phyloP scores from a whole-genome alignment of 2,329 filamentous ascomycete genomes.

The Emergomyces orientalis region DNA sequence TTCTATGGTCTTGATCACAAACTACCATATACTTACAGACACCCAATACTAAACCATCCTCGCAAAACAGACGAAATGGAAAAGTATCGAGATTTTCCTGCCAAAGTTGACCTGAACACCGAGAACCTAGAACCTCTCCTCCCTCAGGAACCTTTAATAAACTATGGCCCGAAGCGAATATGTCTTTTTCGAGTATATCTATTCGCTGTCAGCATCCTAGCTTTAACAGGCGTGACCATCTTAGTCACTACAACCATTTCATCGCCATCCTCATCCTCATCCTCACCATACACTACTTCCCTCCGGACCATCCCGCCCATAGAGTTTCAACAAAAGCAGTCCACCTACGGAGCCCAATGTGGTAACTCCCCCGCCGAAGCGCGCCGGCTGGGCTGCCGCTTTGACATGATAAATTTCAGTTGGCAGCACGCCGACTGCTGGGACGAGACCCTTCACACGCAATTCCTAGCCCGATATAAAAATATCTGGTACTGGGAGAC shows the following conservation, averaged over 20 bases:
- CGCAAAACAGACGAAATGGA: not conserved
- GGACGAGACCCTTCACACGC: not conserved
- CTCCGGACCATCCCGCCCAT: not conserved
- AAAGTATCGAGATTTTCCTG: not conserved
- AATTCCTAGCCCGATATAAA: not conserved
- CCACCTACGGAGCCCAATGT: not conserved
- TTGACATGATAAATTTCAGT: not conserved
- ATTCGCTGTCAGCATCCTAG: not conserved
- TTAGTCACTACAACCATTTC: not conserved
- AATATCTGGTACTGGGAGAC: not conserved
- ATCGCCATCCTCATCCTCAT: not conserved
- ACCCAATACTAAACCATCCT: not conserved
- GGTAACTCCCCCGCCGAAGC: not conserved
- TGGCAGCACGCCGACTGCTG: not conserved
- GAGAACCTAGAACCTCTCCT: not conserved
- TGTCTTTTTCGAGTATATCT: not conserved
- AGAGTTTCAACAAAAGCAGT: not conserved
- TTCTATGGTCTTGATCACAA: not conserved
- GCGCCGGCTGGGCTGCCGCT: not conserved
- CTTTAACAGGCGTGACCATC: not conserved
- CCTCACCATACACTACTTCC: not conserved
- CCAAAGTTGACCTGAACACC: not conserved
- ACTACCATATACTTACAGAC: not conserved
- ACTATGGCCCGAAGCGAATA: not conserved
- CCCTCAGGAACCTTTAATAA: not conserved